Evolutionary conservation across 768 basidiomycete species (phyloP).

Genomic region (Gautieria morchelliformis): DNA sequence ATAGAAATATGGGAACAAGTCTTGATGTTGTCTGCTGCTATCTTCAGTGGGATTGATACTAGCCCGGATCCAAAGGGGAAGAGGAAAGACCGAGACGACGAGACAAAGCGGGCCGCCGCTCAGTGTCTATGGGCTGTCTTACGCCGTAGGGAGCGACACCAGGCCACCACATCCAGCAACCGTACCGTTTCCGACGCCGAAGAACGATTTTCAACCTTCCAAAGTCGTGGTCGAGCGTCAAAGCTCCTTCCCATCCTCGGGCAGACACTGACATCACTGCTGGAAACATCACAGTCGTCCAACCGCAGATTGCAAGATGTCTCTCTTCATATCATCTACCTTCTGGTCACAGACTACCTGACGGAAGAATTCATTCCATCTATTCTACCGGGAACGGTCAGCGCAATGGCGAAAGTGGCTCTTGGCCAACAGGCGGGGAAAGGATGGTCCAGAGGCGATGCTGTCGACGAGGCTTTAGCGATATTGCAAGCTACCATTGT

Average conservation of each 20-base stretch:
- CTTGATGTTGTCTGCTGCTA: conserved; percentile 63
- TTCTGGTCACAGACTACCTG: conserved; percentile 36
- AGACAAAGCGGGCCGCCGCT: conserved; percentile 70
- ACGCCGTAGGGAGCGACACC: conserved; percentile 34
- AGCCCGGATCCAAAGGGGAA: conserved; percentile 28
- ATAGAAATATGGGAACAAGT: conserved; percentile 72
- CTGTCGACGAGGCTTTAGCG: conserved; percentile 46
- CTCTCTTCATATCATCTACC: conserved; percentile 48
- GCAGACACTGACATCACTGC: conserved; percentile 69
- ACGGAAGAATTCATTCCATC: conserved; percentile 48
- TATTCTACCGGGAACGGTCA: conserved; percentile 78
- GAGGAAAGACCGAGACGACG: conserved; percentile 62
- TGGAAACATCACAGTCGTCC: conserved; percentile 46
- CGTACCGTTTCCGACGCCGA: conserved; percentile 11
- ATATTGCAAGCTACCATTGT: conserved; percentile 48
- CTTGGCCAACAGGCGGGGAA: conserved; percentile 40
- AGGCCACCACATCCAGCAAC: background rate
- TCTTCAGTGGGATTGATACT: conserved; percentile 50
- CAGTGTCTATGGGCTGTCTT: conserved; percentile 57
- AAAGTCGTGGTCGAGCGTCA: conserved; percentile 28
- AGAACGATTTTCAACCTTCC: conserved; percentile 30
- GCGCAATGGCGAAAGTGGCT: conserved; percentile 62
- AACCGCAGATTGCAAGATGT: conserved; percentile 51
- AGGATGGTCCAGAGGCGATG: conserved; percentile 66
- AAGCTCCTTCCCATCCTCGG: conserved; percentile 72